Evolutionary conservation across 441 rosid species (phyloP), one percentile per base, ranked within the genome.

Genomic region (Breynia disticha): DNA sequence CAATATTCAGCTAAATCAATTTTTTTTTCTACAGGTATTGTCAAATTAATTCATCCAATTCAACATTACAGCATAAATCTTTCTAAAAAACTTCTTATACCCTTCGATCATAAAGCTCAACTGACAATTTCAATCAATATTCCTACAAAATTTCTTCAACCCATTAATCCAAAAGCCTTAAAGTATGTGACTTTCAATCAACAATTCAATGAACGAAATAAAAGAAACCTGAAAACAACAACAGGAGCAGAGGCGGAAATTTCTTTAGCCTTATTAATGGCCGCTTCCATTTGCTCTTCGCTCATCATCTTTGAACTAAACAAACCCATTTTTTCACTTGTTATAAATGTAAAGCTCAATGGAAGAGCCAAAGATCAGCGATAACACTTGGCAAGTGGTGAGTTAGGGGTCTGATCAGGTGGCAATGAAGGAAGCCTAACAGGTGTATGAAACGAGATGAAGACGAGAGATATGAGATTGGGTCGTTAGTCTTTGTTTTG

Each of bases 221-320:
- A 47, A 35, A 19, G 1, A 1, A 35, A 81, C 89, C 94, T 85
- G 82, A 83, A 85, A 57, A 85, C 78, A 16, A 83, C 80, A 28
- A 80, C 86, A 0, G 87, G 83, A 50, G 76, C 64, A 55, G 85
- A 71, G 28, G 80, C 49, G 21, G 77, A 77, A 50, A 80, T 67
- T 56, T 76, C 76, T 66, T 78, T 76, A 14, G 75, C 91, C 60
- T 85, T 80, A 67, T 56, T 59, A 38, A 68, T 54, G 19, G 77
- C 87, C 57, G 61, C 59, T 54, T 73, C 69, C 19, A 61, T 50
- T 60, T 76, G 82, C 70, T 87, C 75, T 50, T 79, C 62, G 70
- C 51, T 82, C 60, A 45, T 60, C 19, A 64, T 48, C 62, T 48
- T 46, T 16, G 76, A 75, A 64, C 82, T 76, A 12, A 80, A 53